A percentile compares a stretch with the other conserved stretches of the same genome.
Conservation (phyloP, 352 stramenopile species). For the Pythium phragmitis region DNA sequence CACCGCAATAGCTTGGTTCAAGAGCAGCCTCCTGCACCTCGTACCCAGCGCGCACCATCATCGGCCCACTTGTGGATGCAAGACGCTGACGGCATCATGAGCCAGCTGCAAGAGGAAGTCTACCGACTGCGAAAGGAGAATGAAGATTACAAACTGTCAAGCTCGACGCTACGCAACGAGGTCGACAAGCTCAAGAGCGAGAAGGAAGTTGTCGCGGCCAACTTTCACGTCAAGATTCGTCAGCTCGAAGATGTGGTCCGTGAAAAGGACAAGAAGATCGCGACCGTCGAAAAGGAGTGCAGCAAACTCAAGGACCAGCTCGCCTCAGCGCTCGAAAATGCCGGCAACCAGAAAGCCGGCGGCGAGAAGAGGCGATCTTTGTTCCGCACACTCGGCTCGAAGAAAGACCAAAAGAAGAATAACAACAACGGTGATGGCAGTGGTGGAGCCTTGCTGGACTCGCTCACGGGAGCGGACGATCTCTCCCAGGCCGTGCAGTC, state of each 20-base stretch:
- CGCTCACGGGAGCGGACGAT: slow-evolving; percentile 27
- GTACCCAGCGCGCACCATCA: slow-evolving; percentile 49
- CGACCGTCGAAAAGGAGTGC: slow-evolving; percentile 64
- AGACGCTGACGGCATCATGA: slow-evolving; percentile 83
- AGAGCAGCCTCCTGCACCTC: background rate
- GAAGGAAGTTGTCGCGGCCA: slow-evolving; percentile 71
- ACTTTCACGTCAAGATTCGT: slow-evolving; percentile 85
- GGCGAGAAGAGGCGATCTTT: slow-evolving; percentile 52
- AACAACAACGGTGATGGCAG: slow-evolving; percentile 24
- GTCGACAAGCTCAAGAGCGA: slow-evolving; percentile 71
- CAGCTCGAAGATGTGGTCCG: slow-evolving; percentile 70
- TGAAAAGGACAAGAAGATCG: slow-evolving; percentile 86
- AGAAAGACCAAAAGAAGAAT: slow-evolving; percentile 50
- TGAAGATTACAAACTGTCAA: slow-evolving; percentile 57
- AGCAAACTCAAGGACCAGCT: slow-evolving; percentile 65
- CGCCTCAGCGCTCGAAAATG: slow-evolving; percentile 18
- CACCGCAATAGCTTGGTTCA: slow-evolving; percentile 23
- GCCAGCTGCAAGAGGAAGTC: slow-evolving; percentile 69
- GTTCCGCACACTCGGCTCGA: slow-evolving; percentile 73
- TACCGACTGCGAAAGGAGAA: slow-evolving; percentile 74
- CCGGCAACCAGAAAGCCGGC: slow-evolving; percentile 34
- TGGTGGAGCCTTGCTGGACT: slow-evolving; percentile 38
- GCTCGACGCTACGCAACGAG: slow-evolving; percentile 57
- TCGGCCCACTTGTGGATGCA: slow-evolving; percentile 82
- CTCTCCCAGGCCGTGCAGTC: slow-evolving; percentile 50